These are phyloP conservation scores for Iris pallida DNA, from an alignment of 116 monocot genomes.

Conservation along the genomic window DNA sequence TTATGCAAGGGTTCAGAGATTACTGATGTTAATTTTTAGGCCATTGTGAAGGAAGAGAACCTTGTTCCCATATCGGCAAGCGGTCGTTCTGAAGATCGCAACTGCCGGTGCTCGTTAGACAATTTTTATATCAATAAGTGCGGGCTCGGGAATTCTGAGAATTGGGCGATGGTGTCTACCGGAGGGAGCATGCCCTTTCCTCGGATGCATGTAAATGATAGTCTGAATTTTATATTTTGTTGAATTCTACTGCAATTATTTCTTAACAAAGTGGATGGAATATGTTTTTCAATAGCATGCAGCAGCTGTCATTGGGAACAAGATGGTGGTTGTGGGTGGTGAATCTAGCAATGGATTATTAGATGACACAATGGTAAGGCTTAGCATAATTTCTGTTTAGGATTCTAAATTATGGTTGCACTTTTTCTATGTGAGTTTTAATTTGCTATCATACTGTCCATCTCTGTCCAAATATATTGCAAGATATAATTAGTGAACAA, in stretches of 20 bases:
- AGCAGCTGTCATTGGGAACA: conserved; percentile 81
- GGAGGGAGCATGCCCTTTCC: conserved; percentile 62
- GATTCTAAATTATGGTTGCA: not conserved
- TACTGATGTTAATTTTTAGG: conserved; percentile 7
- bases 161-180: conserved; percentile 74
- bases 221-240: not conserved
- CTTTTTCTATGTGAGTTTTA: not conserved
- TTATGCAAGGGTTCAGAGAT: not conserved
- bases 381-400: not conserved
- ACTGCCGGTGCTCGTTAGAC: conserved; percentile 31
- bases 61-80: conserved; percentile 30
- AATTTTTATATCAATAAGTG: conserved; percentile 41
- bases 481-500: too few relatives aligned
- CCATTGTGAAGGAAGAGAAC: conserved; percentile 51
- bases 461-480: not conserved
- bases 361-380: conserved; percentile 76
- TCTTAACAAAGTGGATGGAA: not conserved
- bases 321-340: conserved; percentile 96
- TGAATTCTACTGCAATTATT: not conserved
- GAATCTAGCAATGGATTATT: conserved; percentile 72
- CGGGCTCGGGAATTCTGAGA: conserved; percentile 42
- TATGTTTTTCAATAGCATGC: conserved; percentile 57
- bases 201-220: conserved; percentile 59
- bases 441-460: not conserved
- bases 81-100: conserved; percentile 39